Conservation (phyloP, 2,329 filamentous ascomycete species). For the Bipolaris cookei region DNA sequence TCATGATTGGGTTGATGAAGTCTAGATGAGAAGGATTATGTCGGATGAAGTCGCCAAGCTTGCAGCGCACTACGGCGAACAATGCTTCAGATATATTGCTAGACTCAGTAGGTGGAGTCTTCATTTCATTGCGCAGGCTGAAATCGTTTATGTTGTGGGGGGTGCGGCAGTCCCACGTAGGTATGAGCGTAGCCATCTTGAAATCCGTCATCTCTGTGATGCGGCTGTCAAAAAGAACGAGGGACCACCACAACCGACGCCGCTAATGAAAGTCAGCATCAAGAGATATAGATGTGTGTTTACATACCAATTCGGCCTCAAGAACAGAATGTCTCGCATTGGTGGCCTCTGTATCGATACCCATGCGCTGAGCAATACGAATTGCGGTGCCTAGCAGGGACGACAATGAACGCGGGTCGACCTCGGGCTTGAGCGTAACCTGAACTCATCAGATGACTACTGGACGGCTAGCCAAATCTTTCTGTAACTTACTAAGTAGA, state of each 20-base stretch:
- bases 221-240: conserved; percentile 64
- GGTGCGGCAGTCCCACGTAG: conserved; percentile 55
- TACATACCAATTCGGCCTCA: conserved; percentile 59
- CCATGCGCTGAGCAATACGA: conserved; percentile 66
- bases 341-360: conserved; percentile 64
- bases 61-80: conserved; percentile 57
- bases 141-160: conserved; percentile 62
- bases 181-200: conserved; percentile 56
- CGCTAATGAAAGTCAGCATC: conserved; percentile 43
- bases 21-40: conserved; percentile 55
- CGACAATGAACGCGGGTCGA: conserved; percentile 57
- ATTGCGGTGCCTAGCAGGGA: conserved; percentile 64
- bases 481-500: conserved; percentile 58
- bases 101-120: conserved; percentile 48
- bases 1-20: conserved; percentile 54
- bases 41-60: conserved; percentile 53
- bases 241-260: conserved; percentile 66
- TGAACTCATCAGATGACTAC: conserved; percentile 4
- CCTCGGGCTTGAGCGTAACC: conserved; percentile 61
- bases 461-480: background rate
- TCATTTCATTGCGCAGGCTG: conserved; percentile 52
- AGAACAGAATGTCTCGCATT: conserved; percentile 59
- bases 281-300: background rate
- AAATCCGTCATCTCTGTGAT: conserved; percentile 61
- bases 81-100: conserved; percentile 57